phyloP scores from a whole-genome alignment of 805 yeast species.

The Scheffersomyces stipitis region DNA sequence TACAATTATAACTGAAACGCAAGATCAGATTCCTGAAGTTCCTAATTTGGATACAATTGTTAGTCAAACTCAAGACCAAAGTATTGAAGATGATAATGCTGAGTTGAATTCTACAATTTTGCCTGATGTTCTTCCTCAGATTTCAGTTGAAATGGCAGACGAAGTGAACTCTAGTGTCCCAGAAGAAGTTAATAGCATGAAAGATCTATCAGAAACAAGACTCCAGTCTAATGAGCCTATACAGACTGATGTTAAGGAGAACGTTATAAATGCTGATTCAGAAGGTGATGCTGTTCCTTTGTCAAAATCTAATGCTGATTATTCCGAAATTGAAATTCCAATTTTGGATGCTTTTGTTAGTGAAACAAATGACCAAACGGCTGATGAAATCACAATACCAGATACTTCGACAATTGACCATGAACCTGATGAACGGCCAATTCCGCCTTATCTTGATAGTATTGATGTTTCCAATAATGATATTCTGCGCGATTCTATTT shows the following conservation, averaged over 20 bases:
- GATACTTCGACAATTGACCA: not conserved
- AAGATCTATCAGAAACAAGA: not conserved
- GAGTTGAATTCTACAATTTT: too few species aligned
- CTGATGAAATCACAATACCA: too few species aligned
- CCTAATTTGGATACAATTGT: conserved; percentile 2
- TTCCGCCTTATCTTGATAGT: too few species aligned
- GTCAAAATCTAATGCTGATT: not conserved
- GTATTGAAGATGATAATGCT: not conserved
- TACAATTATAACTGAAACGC: not conserved
- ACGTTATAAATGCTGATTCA: not conserved
- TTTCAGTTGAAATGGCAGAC: not conserved
- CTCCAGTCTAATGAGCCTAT: too few species aligned
- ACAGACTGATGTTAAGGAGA: not conserved
- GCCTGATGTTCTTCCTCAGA: conserved; percentile 1
- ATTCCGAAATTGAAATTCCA: not conserved
- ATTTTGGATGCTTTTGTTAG: not conserved
- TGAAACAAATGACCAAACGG: not conserved
- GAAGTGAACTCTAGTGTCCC: not conserved
- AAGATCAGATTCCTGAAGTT: conserved; percentile 1
- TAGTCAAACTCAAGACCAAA: not conserved
- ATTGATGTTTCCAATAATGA: too few species aligned
- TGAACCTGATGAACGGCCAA: too few species aligned
- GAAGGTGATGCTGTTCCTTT: not conserved
- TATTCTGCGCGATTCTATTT: too few species aligned
- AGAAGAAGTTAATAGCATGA: not conserved